Percentiles rank a stretch among this genome's conserved stretches.
Conservation (phyloP, 2,329 filamentous ascomycete genomes). For the Aspergillus pseudotamarii region DNA sequence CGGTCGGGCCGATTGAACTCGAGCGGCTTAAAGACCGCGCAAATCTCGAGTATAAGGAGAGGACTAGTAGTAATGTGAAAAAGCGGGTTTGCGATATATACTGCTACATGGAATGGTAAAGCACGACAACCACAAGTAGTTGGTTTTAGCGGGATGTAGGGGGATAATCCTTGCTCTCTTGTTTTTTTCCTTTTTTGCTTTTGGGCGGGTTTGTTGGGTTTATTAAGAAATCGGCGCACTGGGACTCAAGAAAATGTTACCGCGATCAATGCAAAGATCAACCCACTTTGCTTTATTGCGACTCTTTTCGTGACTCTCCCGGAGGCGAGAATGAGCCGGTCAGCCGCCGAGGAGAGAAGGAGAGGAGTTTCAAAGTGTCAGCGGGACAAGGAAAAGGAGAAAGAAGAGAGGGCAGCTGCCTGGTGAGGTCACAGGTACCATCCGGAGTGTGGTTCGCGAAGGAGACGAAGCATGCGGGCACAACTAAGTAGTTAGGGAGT, state of each 20-base stretch:
- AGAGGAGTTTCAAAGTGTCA: constrained; percentile 24
- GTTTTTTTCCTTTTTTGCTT: constrained; percentile 10
- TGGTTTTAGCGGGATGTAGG: not conserved
- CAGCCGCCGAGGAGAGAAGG: constrained; percentile 12
- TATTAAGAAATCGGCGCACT: constrained; percentile 8
- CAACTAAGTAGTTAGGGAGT: not conserved
- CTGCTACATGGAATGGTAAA: constrained; percentile 25
- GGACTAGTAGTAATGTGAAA: constrained; percentile 7
- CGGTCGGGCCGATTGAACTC: constrained; percentile 24
- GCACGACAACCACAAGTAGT: constrained; percentile 10
- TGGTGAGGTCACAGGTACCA: constrained; percentile 37
- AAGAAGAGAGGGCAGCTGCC: constrained; percentile 35
- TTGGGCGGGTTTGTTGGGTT: constrained; percentile 3
- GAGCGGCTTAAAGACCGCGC: constrained; percentile 21
- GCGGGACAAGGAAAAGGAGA: constrained; percentile 26
- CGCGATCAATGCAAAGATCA: constrained; percentile 17
- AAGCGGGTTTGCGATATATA: constrained; percentile 13
- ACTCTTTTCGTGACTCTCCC: not conserved
- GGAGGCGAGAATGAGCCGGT: constrained; percentile 10
- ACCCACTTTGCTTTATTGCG: constrained; percentile 13
- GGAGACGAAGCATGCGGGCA: constrained; percentile 24
- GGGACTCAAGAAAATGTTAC: constrained; percentile 11
- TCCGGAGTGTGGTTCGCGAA: constrained; percentile 20
- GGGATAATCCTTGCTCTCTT: constrained; percentile 1
- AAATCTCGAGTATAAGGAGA: constrained; percentile 10